Percentiles rank a stretch among this genome's conserved stretches.
These are phyloP conservation scores for Telfairia occidentalis DNA, from an alignment of 331 rosid genomes.

Conservation along the genomic window DNA sequence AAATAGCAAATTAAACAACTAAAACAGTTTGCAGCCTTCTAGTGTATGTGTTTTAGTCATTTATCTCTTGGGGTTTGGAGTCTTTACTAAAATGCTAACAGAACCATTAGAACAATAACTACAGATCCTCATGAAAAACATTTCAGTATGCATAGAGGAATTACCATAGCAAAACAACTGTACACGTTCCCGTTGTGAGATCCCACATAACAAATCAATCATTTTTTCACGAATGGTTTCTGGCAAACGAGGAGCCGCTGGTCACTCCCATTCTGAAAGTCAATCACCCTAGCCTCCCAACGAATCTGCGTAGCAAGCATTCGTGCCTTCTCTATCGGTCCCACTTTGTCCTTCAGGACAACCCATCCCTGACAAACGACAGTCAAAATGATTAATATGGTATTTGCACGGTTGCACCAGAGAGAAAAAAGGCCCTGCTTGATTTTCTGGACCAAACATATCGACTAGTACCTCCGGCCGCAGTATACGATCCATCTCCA, in stretches of 20 bases:
- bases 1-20: background rate
- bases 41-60: background rate
- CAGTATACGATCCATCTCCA: slow-evolving; percentile 95
- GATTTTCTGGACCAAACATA: background rate
- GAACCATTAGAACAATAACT: background rate
- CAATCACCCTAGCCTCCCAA: slow-evolving; percentile 98
- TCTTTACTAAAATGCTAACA: background rate
- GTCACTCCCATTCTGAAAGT: slow-evolving; percentile 89
- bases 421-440: background rate
- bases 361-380: slow-evolving; percentile 67
- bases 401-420: background rate
- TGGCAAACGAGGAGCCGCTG: slow-evolving; percentile 92
- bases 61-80: background rate
- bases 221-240: slow-evolving; percentile 76
- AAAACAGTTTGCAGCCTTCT: background rate
- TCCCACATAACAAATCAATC: slow-evolving; percentile 28
- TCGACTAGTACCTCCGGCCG: slow-evolving; percentile 77
- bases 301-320: slow-evolving; percentile 68
- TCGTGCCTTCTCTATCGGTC: slow-evolving; percentile 79
- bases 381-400: slow-evolving; percentile 10
- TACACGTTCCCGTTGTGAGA: slow-evolving; percentile 32
- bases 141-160: background rate
- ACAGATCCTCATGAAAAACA: background rate
- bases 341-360: slow-evolving; percentile 63
- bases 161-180: slow-evolving; percentile 49